Conservation (phyloP, 352 stramenopile genomes). For the Phytopythium cucurbitacearum region DNA sequence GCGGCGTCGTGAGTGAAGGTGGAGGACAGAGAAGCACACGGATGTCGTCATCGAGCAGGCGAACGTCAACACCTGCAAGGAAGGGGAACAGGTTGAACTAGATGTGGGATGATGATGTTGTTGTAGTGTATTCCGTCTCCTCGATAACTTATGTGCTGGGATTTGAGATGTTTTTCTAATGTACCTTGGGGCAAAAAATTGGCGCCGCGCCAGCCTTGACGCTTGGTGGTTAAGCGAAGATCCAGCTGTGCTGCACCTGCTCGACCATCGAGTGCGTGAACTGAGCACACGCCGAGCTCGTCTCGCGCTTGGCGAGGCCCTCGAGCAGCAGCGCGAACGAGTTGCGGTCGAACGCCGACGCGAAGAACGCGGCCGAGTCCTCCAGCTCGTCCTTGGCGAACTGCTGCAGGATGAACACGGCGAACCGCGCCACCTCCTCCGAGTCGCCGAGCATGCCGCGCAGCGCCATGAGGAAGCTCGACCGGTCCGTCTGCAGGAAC, state of each 20-base stretch:
- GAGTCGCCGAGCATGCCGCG: constrained; percentile 62
- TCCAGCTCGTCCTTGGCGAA: constrained; percentile 39
- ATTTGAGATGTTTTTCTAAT: no score
- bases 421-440: constrained; percentile 58
- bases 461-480: constrained; percentile 41
- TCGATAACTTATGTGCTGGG: no score
- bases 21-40: no score
- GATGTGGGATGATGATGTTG: no score
- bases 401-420: constrained; percentile 61
- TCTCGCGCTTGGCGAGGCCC: constrained; percentile 23
- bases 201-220: no score
- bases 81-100: no score
- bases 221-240: constrained; percentile 33
- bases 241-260: constrained; percentile 50
- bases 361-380: constrained; percentile 28
- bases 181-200: no score
- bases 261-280: constrained; percentile 56
- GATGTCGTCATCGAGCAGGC: no score
- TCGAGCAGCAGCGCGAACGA: constrained; percentile 47
- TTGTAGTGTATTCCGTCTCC: no score
- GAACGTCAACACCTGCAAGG: no score
- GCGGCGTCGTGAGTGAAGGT: no score
- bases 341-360: constrained; percentile 58
- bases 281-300: constrained; percentile 17
- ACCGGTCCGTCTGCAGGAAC: constrained; percentile 34